These are phyloP conservation scores for Geotrichum aggregatum DNA, from an alignment of 1,139 yeast genomes.

Conservation along the genomic window DNA sequence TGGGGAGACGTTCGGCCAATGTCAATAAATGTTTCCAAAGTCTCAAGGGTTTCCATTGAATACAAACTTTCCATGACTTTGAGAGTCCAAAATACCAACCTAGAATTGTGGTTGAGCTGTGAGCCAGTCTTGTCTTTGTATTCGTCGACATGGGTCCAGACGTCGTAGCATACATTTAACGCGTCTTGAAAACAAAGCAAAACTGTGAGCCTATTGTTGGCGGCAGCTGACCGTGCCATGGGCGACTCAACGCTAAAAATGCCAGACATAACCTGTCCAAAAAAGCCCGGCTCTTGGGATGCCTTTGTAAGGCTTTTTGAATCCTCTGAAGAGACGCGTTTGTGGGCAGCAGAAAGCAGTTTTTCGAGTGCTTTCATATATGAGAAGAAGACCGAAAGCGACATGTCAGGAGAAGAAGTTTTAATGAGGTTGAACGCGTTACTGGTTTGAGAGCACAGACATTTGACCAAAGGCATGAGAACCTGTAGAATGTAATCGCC, in stretches of 20 bases:
- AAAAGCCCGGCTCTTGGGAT: conserved; percentile 51
- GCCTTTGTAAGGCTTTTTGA: conserved; percentile 6
- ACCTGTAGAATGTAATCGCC: conserved; percentile 52
- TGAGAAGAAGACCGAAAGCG: conserved; percentile 42
- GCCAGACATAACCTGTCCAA: conserved; percentile 77
- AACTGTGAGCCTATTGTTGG: conserved; percentile 50
- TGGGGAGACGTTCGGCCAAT: conserved; percentile 29
- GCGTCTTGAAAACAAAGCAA: conserved; percentile 63
- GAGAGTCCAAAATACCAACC: conserved; percentile 68
- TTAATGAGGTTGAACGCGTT: conserved; percentile 38
- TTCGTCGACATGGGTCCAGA: conserved; percentile 75
- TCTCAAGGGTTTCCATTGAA: conserved; percentile 67
- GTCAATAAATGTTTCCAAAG: conserved; percentile 59
- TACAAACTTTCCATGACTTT: conserved; percentile 65
- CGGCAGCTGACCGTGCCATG: conserved; percentile 51
- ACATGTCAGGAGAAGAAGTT: conserved; percentile 24
- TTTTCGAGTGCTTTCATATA: conserved; percentile 64
- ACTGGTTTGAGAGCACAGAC: conserved; percentile 48
- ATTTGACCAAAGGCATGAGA: conserved; percentile 47
- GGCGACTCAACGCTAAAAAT: conserved; percentile 81
- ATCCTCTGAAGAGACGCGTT: conserved; percentile 44
- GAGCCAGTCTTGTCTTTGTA: conserved; percentile 40
- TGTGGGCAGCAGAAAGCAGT: conserved; percentile 56
- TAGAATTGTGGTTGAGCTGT: conserved; percentile 53
- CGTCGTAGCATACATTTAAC: conserved; percentile 49